A percentile compares a stretch with the other conserved stretches of the same genome.
phyloP scores from a whole-genome alignment of 192 early-diverging fungal genomes.

The Lunasporangiospora selenospora region DNA sequence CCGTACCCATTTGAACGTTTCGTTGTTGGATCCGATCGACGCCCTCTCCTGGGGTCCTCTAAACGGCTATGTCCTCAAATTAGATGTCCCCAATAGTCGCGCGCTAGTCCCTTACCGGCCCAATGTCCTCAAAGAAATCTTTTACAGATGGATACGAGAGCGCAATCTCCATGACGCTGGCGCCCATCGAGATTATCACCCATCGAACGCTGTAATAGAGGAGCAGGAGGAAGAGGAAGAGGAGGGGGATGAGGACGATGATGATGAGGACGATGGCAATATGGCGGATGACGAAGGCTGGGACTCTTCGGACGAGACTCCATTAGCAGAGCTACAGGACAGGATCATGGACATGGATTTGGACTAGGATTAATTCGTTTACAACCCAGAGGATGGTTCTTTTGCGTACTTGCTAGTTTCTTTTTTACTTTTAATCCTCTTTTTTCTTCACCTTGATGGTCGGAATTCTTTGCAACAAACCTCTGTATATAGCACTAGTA shows the following conservation, averaged over 20 bases:
- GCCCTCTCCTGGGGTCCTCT: no score
- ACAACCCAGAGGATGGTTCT: no score
- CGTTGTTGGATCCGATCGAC: no score
- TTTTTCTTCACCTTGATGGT: background rate
- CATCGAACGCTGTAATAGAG: conserved; percentile 3
- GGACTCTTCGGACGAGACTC: conserved; percentile 2
- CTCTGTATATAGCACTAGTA: no score
- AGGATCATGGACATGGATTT: conserved; percentile 38
- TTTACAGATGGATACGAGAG: background rate
- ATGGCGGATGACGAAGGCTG: conserved; percentile 30
- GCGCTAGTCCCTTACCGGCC: no score
- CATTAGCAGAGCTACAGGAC: conserved; percentile 17
- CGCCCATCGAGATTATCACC: background rate
- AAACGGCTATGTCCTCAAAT: no score
- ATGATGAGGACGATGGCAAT: conserved; percentile 22
- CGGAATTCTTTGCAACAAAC: no score
- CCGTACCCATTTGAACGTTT: no score
- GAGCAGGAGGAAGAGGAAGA: conserved; percentile 29
- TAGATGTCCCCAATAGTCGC: no score
- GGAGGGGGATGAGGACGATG: background rate
- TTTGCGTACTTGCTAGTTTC: background rate
- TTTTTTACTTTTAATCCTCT: background rate
- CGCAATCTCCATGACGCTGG: background rate
- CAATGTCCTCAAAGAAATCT: no score
- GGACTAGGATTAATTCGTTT: conserved; percentile 5